These are phyloP conservation scores for Pichia sp. DNA, from an alignment of 1,139 yeast species.

Conservation along the genomic window DNA sequence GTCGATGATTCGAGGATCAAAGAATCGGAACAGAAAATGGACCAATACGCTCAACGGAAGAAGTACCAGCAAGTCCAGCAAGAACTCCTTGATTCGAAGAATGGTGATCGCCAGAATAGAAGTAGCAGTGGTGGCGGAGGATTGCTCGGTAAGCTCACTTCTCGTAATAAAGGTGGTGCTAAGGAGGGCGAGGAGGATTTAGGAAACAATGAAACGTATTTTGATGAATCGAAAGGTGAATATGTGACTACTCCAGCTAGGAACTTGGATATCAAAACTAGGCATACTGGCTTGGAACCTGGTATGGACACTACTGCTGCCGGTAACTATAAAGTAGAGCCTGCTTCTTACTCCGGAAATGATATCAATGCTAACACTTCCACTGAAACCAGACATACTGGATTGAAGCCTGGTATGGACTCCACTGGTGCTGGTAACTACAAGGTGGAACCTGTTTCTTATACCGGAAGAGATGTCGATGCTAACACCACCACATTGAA, in stretches of 20 bases:
- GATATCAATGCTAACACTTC: no score
- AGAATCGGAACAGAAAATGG: slow-evolving; percentile 8
- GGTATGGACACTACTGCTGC: background rate
- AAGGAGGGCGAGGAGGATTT: background rate
- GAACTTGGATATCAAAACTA: background rate
- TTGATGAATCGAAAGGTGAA: background rate
- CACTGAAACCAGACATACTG: background rate
- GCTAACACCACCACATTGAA: no score
- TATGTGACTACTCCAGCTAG: background rate
- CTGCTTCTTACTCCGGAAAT: no score
- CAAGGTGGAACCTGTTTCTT: no score
- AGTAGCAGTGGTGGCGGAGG: background rate
- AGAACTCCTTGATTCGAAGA: background rate
- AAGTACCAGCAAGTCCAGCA: background rate
- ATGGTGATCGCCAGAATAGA: background rate
- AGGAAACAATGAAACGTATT: background rate
- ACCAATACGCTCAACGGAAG: background rate
- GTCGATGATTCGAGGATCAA: slow-evolving; percentile 15
- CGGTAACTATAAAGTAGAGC: no score
- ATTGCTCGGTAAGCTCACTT: slow-evolving; percentile 1
- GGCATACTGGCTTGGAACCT: background rate
- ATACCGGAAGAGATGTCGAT: no score
- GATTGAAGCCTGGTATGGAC: background rate
- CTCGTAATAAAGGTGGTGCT: background rate
- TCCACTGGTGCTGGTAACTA: background rate